A percentile compares a stretch with the other conserved stretches of the same genome.
Evolutionary conservation across 2,329 filamentous ascomycete genomes (phyloP).

Genomic region (Sporothrix humicola): DNA sequence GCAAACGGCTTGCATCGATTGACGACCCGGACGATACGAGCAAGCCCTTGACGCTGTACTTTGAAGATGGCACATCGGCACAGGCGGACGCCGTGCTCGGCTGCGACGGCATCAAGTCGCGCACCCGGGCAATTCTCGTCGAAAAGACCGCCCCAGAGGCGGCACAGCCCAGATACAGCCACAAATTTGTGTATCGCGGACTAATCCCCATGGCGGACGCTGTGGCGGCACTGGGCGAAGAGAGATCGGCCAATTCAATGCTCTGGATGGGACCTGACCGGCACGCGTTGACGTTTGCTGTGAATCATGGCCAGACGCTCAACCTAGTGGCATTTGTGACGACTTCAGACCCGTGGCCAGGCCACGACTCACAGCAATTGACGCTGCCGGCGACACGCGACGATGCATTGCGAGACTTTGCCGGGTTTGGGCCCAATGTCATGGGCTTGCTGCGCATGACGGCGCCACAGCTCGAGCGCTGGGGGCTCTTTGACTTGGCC

Average conservation of each 20-base stretch:
- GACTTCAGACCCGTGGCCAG: slow-evolving; percentile 44
- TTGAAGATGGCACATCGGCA: slow-evolving; percentile 42
- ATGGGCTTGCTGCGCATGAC: slow-evolving; percentile 44
- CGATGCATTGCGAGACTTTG: slow-evolving; percentile 47
- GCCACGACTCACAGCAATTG: slow-evolving; percentile 33
- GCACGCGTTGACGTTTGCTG: slow-evolving; percentile 67
- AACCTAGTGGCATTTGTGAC: slow-evolving; percentile 56
- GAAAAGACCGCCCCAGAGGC: slow-evolving; percentile 50
- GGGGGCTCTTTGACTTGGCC: slow-evolving; percentile 54
- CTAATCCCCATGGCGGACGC: slow-evolving; percentile 58
- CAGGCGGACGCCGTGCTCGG: slow-evolving; percentile 52
- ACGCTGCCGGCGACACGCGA: slow-evolving; percentile 43
- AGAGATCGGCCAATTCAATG: slow-evolving; percentile 42
- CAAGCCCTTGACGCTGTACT: slow-evolving; percentile 36
- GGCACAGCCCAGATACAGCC: slow-evolving; percentile 55
- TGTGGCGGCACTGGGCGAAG: slow-evolving; percentile 53
- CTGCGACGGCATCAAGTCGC: slow-evolving; percentile 67
- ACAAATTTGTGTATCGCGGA: slow-evolving; percentile 63
- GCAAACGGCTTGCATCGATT: slow-evolving; percentile 44
- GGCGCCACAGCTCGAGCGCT: slow-evolving; percentile 46
- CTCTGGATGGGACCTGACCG: slow-evolving; percentile 54
- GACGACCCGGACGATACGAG: slow-evolving; percentile 28
- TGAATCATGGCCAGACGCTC: slow-evolving; percentile 59
- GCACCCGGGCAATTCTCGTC: slow-evolving; percentile 58
- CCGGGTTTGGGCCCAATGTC: slow-evolving; percentile 45